These are phyloP conservation scores for Mycena sp. DNA, from an alignment of 1,284 basidiomycete genomes.

Conservation along the genomic window DNA sequence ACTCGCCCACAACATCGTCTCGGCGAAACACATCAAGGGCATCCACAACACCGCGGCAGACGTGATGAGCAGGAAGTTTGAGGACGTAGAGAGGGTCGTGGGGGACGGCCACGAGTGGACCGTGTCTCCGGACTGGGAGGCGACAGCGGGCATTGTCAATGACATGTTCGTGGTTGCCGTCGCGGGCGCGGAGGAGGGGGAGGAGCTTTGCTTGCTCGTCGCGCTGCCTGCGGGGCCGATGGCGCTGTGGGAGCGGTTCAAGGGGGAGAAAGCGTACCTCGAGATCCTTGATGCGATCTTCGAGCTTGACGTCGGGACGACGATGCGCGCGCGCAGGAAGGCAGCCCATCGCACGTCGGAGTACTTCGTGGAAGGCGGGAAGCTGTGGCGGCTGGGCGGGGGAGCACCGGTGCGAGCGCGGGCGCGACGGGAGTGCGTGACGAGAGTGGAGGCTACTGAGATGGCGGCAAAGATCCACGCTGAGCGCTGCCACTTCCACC, in stretches of 20 bases:
- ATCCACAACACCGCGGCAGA: constrained; percentile 35
- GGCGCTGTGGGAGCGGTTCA: constrained; percentile 36
- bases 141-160: constrained; percentile 36
- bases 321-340: constrained; percentile 14
- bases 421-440: constrained; percentile 29
- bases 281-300: constrained; percentile 40
- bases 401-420: constrained; percentile 24
- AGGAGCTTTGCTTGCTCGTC: neutral
- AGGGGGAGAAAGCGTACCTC: constrained; percentile 35
- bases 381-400: constrained; percentile 42
- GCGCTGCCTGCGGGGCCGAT: neutral
- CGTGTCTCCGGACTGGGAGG: constrained; percentile 43
- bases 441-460: constrained; percentile 28
- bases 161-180: constrained; percentile 36
- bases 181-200: neutral
- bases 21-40: constrained; percentile 37
- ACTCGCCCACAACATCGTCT: constrained; percentile 35
- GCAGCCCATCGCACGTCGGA: constrained; percentile 37
- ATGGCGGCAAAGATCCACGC: constrained; percentile 33
- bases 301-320: constrained; percentile 15
- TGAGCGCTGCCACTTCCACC: constrained; percentile 39
- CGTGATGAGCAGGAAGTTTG: constrained; percentile 33
- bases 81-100: neutral
- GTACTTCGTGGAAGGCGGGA: constrained; percentile 43
- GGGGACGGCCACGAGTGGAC: constrained; percentile 45